Base-by-base conservation (phyloP, 192 early-diverging fungal species). In the Podila horticola region DNA sequence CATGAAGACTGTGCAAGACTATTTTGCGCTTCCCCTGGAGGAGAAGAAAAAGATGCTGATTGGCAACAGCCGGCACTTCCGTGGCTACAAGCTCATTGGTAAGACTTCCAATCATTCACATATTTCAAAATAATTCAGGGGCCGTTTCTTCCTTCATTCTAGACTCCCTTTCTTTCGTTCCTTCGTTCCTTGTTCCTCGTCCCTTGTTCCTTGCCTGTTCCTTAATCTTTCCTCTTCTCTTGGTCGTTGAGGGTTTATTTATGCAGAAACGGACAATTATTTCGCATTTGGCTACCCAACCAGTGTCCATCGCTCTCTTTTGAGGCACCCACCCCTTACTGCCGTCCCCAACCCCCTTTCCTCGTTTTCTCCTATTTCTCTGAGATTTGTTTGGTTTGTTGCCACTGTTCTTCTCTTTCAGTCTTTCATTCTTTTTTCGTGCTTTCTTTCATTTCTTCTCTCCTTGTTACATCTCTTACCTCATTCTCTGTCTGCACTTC, bases 21-120 rank as follows among this genome's bases (percentile, higher is more conserved):
- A 86, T 62, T 91, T 92, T 77, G 83, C 83, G 5, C 74, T 91
- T 22, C 88, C 90, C 1, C 50, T 88, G 1, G 84, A 85, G 31
- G 86, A 89, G 41, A 92, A 91, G 66, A 62, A 86, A 36, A 86
- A 87, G 51, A 77, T 88, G 33, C 75, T 87, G 49, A 88, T 89
- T 69, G 84, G 74, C 17, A 84, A 89, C 57, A 86, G 85, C 17
- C 84, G 88, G 26, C 89, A 89, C 34, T 91, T 90, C 57, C 82
- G 90, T 17, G 91, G 91, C 3, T 91, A 90, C 67, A 88, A 84
- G 38, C 45, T 74, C 29, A 62, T 87, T 20, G 75, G 86, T 84
- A 74, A 67, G 82, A 75, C 10, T 5, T 0, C 0, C 64, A 29
- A 22, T 36, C 34, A 15, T 9, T 58, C 19, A 20, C 31, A 48